These are phyloP conservation scores for Diphasiastrum complanatum DNA, from an alignment of 83 land plant species.

Conservation along the genomic window DNA sequence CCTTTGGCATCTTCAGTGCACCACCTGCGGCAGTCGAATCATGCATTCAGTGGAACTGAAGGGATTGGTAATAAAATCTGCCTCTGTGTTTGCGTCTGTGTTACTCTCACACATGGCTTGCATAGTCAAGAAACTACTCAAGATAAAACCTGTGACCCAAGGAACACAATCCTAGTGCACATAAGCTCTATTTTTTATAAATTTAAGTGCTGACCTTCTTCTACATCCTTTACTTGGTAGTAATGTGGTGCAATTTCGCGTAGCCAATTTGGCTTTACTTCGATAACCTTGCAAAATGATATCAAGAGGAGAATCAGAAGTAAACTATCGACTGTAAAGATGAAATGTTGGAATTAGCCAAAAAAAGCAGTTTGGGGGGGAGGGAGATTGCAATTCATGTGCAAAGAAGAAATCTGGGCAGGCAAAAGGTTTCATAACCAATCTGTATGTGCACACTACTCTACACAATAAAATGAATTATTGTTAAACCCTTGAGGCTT, in stretches of 20 bases:
- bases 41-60: conserved; percentile 6
- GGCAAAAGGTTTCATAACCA: no score
- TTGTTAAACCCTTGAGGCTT: no score
- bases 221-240: conserved; percentile 80
- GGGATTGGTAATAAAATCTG: conserved; percentile 19
- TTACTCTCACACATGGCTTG: conserved; percentile 22
- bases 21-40: conserved; percentile 21
- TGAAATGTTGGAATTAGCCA: no score
- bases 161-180: background rate
- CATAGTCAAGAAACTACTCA: background rate
- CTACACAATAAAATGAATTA: no score
- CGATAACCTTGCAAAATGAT: conserved; percentile 75
- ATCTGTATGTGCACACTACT: no score
- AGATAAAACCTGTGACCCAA: conserved; percentile 10
- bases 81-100: conserved; percentile 24
- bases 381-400: no score
- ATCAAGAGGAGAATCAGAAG: no score
- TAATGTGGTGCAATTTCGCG: conserved; percentile 91
- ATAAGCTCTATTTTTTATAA: conserved; percentile 8
- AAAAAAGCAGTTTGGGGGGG: no score
- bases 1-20: conserved; percentile 36
- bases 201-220: conserved; percentile 52
- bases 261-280: conserved; percentile 82
- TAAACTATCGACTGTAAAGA: no score
- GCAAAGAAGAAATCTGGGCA: no score